Percentiles rank a stretch among this genome's conserved stretches.
Evolutionary conservation across 1,284 basidiomycete species (phyloP).

Genomic region (Porogramme epimiltina): DNA sequence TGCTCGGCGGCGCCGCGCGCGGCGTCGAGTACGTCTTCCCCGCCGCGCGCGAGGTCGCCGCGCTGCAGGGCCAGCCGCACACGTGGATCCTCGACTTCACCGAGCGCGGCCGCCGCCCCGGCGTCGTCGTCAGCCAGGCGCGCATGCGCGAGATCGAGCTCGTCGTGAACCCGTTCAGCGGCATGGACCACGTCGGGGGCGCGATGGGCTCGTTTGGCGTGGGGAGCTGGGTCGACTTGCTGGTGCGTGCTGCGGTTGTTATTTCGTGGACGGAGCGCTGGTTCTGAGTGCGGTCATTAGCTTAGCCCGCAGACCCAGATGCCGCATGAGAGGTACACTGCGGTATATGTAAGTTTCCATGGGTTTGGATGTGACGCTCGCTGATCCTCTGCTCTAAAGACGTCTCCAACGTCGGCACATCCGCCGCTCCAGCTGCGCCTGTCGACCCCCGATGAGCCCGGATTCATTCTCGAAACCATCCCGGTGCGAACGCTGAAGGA

Average conservation of each 20-base stretch:
- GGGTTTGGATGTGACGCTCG: background rate
- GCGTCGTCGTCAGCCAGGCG: slow-evolving; percentile 70
- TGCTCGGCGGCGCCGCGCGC: slow-evolving; percentile 40
- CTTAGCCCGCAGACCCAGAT: slow-evolving; percentile 44
- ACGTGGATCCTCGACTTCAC: slow-evolving; percentile 77
- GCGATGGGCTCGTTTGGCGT: slow-evolving; percentile 52
- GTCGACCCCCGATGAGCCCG: slow-evolving; percentile 67
- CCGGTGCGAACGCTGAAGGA: slow-evolving; percentile 71
- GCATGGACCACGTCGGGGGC: slow-evolving; percentile 43
- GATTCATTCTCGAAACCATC: slow-evolving; percentile 67
- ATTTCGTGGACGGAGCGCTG: background rate
- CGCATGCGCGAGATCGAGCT: slow-evolving; percentile 69
- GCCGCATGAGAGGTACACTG: slow-evolving; percentile 51
- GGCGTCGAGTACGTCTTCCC: slow-evolving; percentile 55
- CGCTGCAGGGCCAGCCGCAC: slow-evolving; percentile 36
- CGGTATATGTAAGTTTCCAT: slow-evolving; percentile 41
- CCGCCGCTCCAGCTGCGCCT: slow-evolving; percentile 70
- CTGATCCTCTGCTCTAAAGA: slow-evolving; percentile 20
- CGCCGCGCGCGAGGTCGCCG: slow-evolving; percentile 28
- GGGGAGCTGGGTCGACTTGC: slow-evolving; percentile 58
- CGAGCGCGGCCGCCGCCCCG: slow-evolving; percentile 48
- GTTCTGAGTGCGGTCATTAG: slow-evolving; percentile 30
- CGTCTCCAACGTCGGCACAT: slow-evolving; percentile 61
- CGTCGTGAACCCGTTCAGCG: slow-evolving; percentile 57
- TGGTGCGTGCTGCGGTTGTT: slow-evolving; percentile 11